Percentiles rank a stretch among this genome's conserved stretches.
phyloP scores from a whole-genome alignment of 805 yeast species.

The Hanseniaspora occidentalis region DNA sequence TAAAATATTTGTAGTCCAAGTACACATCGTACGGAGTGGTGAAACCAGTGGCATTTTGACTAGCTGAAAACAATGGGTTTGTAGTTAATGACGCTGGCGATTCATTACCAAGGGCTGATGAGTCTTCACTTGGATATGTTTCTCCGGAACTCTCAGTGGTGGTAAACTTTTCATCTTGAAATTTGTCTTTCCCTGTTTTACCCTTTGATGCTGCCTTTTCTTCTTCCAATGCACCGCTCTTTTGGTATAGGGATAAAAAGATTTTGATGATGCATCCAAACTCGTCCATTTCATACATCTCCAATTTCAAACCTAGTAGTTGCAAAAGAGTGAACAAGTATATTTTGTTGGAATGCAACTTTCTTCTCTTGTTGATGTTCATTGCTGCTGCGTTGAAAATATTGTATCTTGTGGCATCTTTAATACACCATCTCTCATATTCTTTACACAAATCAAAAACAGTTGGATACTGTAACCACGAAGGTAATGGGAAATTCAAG shows the following conservation, averaged over 20 bases:
- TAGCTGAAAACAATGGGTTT: no score
- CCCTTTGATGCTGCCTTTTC: neutral
- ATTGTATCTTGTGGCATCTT: constrained; percentile 30
- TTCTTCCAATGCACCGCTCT: constrained; percentile 4
- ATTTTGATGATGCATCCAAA: constrained; percentile 8
- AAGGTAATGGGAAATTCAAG: constrained; percentile 57
- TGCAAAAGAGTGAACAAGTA: constrained; percentile 6
- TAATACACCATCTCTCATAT: constrained; percentile 56
- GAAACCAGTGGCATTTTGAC: constrained; percentile 33
- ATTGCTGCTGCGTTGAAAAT: constrained; percentile 10
- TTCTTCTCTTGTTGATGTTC: constrained; percentile 19
- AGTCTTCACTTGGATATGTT: no score
- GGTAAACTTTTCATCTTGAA: no score
- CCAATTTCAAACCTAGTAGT: constrained; percentile 6
- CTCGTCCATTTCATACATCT: constrained; percentile 8
- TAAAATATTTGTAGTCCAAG: constrained; percentile 58
- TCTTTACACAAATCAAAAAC: constrained; percentile 69
- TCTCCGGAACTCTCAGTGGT: no score
- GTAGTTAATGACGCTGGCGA: no score
- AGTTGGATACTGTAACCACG: constrained; percentile 61
- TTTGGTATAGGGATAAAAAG: constrained; percentile 4
- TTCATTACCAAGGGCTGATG: no score
- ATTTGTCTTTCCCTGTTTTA: neutral
- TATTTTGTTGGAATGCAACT: constrained; percentile 7
- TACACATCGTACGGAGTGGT: constrained; percentile 66